Conservation (phyloP, 495 filamentous ascomycete species). For the Rostrohypoxylon terebratum region DNA sequence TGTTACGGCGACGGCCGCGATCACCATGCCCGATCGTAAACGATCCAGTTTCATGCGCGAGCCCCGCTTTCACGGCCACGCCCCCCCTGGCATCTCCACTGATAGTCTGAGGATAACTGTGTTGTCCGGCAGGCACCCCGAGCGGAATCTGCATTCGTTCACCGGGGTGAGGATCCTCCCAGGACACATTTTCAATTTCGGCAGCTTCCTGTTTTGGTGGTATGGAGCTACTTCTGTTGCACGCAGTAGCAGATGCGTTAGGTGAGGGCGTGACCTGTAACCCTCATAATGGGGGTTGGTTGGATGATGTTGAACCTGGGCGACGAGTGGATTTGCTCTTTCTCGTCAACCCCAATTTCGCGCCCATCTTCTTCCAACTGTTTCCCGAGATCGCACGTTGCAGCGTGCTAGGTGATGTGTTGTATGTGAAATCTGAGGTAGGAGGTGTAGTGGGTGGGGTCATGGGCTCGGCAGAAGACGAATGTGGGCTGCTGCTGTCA, state of each 20-base stretch:
- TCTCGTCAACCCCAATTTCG: conserved; percentile 77
- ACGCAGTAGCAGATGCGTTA: conserved; percentile 49
- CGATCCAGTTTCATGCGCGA: conserved; percentile 38
- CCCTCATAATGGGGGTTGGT: conserved; percentile 61
- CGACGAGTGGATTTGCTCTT: conserved; percentile 60
- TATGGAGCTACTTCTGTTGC: conserved; percentile 31
- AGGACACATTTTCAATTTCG: conserved; percentile 35
- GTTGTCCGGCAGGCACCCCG: conserved; percentile 47
- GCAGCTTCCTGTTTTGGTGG: conserved; percentile 37
- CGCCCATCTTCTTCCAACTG: conserved; percentile 88
- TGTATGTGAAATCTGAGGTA: conserved; percentile 69
- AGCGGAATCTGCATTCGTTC: conserved; percentile 53
- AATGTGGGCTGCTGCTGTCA: conserved; percentile 64
- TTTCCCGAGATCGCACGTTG: conserved; percentile 65
- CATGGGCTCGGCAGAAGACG: conserved; percentile 74
- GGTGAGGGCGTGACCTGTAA: conserved; percentile 65
- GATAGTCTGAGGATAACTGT: conserved; percentile 47
- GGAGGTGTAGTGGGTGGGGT: conserved; percentile 91
- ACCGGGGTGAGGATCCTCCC: conserved; percentile 63
- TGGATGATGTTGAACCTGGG: conserved; percentile 54
- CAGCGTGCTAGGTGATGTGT: conserved; percentile 61
- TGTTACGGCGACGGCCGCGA: conserved; percentile 46
- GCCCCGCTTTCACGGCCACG: conserved; percentile 66
- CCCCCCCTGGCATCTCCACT: conserved; percentile 57
- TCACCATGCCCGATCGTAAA: conserved; percentile 43